Evolutionary conservation across 2,329 filamentous ascomycete genomes (phyloP).

Genomic region (Cordyceps tenuipes): DNA sequence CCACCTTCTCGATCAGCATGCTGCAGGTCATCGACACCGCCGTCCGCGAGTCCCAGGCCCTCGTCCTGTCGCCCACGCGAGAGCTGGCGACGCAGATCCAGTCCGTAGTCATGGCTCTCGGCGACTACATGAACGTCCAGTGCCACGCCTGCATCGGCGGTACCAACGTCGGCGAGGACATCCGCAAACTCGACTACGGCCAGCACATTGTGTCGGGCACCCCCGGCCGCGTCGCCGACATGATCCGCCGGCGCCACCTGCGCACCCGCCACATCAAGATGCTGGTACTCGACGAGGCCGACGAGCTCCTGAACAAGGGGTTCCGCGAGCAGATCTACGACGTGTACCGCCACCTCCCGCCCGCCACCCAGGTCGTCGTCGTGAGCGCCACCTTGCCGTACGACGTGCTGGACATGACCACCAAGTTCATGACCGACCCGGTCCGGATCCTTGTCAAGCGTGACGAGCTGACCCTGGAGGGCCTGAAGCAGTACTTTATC

Average conservation of each 20-base stretch:
- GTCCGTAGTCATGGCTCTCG: conserved; percentile 98
- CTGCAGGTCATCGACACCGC: conserved; percentile 93
- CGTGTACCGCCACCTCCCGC: conserved; percentile 92
- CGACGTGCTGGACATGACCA: conserved; percentile 98
- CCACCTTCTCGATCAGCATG: conserved; percentile 93
- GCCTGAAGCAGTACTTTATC: conserved; percentile 98
- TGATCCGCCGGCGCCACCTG: conserved; percentile 50
- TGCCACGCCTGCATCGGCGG: conserved; percentile 98
- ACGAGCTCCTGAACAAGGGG: conserved; percentile 73
- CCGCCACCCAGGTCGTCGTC: conserved; percentile 95
- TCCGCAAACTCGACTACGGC: conserved; percentile 92
- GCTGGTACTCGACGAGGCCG: conserved; percentile 54
- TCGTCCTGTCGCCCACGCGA: conserved; percentile 91
- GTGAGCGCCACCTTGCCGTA: conserved; percentile 95
- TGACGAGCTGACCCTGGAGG: conserved; percentile 95
- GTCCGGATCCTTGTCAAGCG: conserved; percentile 96
- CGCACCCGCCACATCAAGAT: conserved; percentile 57
- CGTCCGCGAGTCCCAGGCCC: conserved; percentile 84
- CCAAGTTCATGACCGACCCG: conserved; percentile 98
- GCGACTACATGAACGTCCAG: conserved; percentile 99
- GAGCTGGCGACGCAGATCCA: conserved; percentile 98
- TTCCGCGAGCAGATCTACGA: conserved; percentile 99
- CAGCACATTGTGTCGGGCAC: conserved; percentile 97
- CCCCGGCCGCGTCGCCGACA: conserved; percentile 76
- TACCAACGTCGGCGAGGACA: conserved; percentile 96